Percentiles rank a stretch among this genome's conserved stretches.
Evolutionary conservation across 129 eudicot genomes (phyloP).

Genomic region (Erigeron canadensis): DNA sequence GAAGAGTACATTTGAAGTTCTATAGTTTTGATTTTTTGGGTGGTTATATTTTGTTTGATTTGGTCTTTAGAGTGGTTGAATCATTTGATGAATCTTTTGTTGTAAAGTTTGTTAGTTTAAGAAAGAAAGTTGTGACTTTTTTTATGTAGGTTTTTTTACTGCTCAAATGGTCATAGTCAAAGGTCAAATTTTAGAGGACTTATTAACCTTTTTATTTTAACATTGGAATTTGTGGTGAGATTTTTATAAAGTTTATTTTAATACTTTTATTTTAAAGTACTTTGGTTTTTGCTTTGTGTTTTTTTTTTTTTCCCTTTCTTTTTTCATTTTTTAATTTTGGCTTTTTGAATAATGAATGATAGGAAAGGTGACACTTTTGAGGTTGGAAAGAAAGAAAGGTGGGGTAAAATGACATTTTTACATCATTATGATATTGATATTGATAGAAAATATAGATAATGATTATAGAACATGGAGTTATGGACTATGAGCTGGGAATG

Average conservation of each 20-base stretch:
- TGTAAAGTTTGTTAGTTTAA: slow-evolving; percentile 22
- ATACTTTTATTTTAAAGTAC: neutral
- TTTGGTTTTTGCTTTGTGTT: neutral
- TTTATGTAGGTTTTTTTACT: slow-evolving; percentile 22
- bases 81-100: slow-evolving; percentile 21
- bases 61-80: slow-evolving; percentile 16
- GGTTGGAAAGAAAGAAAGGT: slow-evolving; percentile 20
- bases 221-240: slow-evolving; percentile 30
- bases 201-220: slow-evolving; percentile 15
- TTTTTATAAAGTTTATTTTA: neutral
- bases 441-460: neutral
- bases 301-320: neutral
- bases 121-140: slow-evolving; percentile 19
- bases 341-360: slow-evolving; percentile 16
- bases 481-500: slow-evolving; percentile 28
- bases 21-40: neutral
- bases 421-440: neutral
- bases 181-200: neutral
- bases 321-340: neutral
- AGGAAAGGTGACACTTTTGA: slow-evolving; percentile 18
- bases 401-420: slow-evolving; percentile 9
- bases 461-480: slow-evolving; percentile 23
- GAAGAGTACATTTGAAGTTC: slow-evolving; percentile 21
- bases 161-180: slow-evolving; percentile 1
- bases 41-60: slow-evolving; percentile 23